phyloP scores from a whole-genome alignment of 768 basidiomycete genomes.

The Lactifluus volemus region DNA sequence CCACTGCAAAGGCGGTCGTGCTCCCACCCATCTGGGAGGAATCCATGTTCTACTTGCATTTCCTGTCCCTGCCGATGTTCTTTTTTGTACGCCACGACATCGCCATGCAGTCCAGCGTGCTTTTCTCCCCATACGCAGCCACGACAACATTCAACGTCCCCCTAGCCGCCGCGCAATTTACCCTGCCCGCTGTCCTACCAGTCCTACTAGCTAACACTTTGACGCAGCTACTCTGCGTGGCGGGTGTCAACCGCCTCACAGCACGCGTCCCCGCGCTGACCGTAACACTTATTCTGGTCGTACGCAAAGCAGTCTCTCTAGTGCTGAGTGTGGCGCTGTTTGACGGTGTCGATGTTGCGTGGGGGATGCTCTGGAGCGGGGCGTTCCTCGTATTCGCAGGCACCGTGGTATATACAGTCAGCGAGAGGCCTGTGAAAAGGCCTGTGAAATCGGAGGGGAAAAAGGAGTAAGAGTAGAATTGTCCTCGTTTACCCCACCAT shows the following conservation, averaged over 20 bases:
- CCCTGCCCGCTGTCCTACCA: conserved; percentile 51
- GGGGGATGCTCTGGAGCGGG: conserved; percentile 56
- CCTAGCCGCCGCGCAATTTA: conserved; percentile 24
- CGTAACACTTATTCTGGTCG: conserved; percentile 72
- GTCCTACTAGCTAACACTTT: conserved; percentile 68
- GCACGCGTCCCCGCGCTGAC: conserved; percentile 64
- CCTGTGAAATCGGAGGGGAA: not conserved
- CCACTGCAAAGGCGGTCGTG: not conserved
- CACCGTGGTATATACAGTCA: conserved; percentile 58
- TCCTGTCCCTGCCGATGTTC: conserved; percentile 74
- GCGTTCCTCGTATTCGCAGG: conserved; percentile 62
- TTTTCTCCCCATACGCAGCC: conserved; percentile 21
- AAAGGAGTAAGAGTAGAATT: conserved; percentile 13
- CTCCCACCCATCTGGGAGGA: conserved; percentile 56
- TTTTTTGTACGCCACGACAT: conserved; percentile 48
- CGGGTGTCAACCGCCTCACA: conserved; percentile 83
- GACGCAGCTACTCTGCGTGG: conserved; percentile 77
- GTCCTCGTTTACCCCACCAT: too few relatives aligned
- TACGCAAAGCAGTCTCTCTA: conserved; percentile 73
- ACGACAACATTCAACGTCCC: conserved; percentile 12
- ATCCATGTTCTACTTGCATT: conserved; percentile 86
- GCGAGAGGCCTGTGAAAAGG: conserved; percentile 7
- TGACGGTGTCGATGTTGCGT: conserved; percentile 27
- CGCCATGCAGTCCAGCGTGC: conserved; percentile 32
- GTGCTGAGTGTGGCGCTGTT: conserved; percentile 56